Evolutionary conservation across 2,329 filamentous ascomycete genomes (phyloP).

Genomic region (Coccinonectria pachysandricola): DNA sequence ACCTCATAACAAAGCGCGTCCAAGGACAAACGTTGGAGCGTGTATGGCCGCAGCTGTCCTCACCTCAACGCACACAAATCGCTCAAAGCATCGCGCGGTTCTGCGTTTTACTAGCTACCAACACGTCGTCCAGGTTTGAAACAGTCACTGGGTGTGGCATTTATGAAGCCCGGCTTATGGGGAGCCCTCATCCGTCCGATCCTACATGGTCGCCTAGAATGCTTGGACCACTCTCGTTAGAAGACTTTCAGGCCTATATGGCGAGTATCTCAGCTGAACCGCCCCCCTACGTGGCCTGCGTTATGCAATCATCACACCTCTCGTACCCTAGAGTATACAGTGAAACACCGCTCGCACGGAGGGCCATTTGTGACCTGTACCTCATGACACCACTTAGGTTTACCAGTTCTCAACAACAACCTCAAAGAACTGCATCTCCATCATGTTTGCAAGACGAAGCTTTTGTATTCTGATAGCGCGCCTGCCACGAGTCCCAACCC

Average conservation of each 20-base stretch:
- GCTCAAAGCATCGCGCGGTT: constrained; percentile 1
- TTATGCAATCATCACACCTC: too few species aligned
- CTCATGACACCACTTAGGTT: too few species aligned
- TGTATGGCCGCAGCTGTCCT: constrained; percentile 1
- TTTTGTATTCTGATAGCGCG: too few species aligned
- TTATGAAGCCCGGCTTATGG: constrained; percentile 1
- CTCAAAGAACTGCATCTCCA: too few species aligned
- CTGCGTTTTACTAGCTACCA: constrained; percentile 1
- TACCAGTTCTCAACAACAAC: too few species aligned
- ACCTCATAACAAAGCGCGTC: constrained; percentile 3
- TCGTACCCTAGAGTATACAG: too few species aligned
- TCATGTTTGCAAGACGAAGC: too few species aligned
- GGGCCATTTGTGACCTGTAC: too few species aligned
- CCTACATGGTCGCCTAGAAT: constrained; percentile 2
- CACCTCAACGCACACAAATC: background rate
- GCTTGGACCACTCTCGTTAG: constrained; percentile 3
- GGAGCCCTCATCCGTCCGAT: constrained; percentile 2
- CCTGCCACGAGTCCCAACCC: too few species aligned
- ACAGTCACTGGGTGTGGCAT: constrained; percentile 2
- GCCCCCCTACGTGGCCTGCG: constrained; percentile 19
- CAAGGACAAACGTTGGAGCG: constrained; percentile 2
- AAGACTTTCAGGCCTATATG: constrained; percentile 12
- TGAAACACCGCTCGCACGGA: too few species aligned
- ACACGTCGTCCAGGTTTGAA: constrained; percentile 3
- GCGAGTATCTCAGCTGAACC: constrained; percentile 21